Evolutionary conservation across 257 asterid genomes (phyloP).

Genomic region (Lantana camara): DNA sequence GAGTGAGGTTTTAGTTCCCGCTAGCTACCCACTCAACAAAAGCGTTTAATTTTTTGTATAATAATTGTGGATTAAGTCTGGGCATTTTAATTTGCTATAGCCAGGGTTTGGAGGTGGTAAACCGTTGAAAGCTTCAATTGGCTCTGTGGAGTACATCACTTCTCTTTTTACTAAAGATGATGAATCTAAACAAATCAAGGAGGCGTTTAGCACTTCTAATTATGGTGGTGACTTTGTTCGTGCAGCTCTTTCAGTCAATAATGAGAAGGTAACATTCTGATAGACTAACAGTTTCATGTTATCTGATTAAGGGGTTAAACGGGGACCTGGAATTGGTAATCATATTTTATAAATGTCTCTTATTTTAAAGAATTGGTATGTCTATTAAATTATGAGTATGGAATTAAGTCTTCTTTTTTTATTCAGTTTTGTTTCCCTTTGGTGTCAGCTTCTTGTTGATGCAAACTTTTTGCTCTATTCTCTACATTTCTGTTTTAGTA

Average conservation of each 20-base stretch:
- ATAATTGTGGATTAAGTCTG: slow-evolving; percentile 30
- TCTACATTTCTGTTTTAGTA: no score
- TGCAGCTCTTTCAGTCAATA: slow-evolving; percentile 90
- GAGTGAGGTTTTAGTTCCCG: background rate
- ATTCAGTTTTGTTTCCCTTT: no score
- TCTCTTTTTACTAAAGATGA: slow-evolving; percentile 74
- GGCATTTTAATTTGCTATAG: slow-evolving; percentile 46
- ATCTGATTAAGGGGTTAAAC: slow-evolving; percentile 11
- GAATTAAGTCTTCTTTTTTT: no score
- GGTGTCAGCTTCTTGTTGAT: no score
- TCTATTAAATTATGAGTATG: no score
- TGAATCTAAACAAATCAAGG: slow-evolving; percentile 70
- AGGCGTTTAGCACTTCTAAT: slow-evolving; percentile 78
- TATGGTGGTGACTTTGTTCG: slow-evolving; percentile 79
- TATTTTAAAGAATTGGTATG: no score
- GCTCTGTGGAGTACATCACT: slow-evolving; percentile 90
- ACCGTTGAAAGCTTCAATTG: slow-evolving; percentile 84
- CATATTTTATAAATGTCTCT: no score
- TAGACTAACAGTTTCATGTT: background rate
- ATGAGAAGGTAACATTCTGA: slow-evolving; percentile 59
- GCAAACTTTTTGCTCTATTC: no score
- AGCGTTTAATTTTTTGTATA: slow-evolving; percentile 4
- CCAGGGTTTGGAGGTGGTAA: slow-evolving; percentile 84
- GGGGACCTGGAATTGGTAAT: no score
- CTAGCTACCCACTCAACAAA: background rate